phyloP scores from a whole-genome alignment of 805 yeast genomes.

The Clavispora vitiphila region DNA sequence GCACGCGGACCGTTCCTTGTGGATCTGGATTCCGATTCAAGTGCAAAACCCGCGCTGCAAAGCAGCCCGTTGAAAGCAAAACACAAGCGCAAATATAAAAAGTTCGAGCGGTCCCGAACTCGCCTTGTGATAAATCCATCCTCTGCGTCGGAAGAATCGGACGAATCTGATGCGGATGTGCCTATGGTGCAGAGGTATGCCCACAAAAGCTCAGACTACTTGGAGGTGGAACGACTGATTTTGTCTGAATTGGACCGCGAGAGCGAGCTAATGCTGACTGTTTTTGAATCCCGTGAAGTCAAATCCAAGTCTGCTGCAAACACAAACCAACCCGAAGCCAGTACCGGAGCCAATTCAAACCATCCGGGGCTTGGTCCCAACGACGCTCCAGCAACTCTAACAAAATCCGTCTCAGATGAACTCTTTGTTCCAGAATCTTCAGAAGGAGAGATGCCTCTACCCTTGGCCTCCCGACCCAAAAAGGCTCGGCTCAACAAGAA shows the following conservation, averaged over 20 bases:
- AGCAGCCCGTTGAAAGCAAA: neutral
- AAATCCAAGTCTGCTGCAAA: no score
- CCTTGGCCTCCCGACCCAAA: neutral
- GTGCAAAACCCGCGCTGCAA: neutral
- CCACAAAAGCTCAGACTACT: neutral
- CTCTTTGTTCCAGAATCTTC: neutral
- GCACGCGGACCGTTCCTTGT: neutral
- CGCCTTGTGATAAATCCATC: slow-evolving; percentile 15
- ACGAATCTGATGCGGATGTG: neutral
- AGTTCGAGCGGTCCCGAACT: slow-evolving; percentile 4
- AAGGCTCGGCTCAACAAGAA: slow-evolving; percentile 5
- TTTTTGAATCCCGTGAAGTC: no score
- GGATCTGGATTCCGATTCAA: neutral
- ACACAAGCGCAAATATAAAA: slow-evolving; percentile 2
- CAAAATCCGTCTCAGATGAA: neutral
- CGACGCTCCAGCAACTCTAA: no score
- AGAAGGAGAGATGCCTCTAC: neutral
- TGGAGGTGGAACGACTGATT: neutral
- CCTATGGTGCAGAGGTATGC: neutral
- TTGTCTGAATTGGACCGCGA: neutral
- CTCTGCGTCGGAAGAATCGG: slow-evolving; percentile 11
- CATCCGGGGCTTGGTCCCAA: no score
- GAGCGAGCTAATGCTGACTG: neutral
- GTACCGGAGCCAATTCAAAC: no score
- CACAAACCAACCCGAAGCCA: no score